Conservation (phyloP, 768 basidiomycete genomes). For the Boletus sp. region DNA sequence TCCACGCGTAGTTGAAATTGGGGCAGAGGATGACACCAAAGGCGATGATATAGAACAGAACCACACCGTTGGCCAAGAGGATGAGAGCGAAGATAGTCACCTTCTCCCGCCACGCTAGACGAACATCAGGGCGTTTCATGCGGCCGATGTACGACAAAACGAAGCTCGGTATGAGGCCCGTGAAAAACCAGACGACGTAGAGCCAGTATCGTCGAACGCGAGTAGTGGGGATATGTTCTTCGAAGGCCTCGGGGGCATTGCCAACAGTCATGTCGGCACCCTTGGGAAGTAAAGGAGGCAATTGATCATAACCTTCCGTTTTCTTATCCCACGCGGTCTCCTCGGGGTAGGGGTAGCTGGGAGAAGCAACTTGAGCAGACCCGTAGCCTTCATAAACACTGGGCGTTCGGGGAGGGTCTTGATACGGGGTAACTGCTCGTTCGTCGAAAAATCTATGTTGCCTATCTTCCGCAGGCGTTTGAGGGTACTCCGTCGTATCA, state of each 20-base stretch:
- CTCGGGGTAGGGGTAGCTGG: conserved; percentile 32
- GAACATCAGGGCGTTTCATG: conserved; percentile 67
- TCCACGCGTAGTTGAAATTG: conserved; percentile 59
- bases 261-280: conserved; percentile 37
- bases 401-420: conserved; percentile 30
- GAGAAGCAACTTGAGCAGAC: conserved; percentile 21
- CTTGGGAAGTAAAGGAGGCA: conserved; percentile 35
- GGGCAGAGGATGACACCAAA: conserved; percentile 64
- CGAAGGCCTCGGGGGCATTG: conserved; percentile 46
- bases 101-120: conserved; percentile 70
- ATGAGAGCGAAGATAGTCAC: conserved; percentile 62
- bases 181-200: conserved; percentile 47
- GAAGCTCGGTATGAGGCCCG: conserved; percentile 56
- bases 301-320: conserved; percentile 26
- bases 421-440: conserved; percentile 26
- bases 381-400: conserved; percentile 26
- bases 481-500: conserved; percentile 41
- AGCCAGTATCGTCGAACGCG: conserved; percentile 58
- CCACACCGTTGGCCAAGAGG: conserved; percentile 45
- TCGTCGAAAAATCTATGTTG: conserved; percentile 35
- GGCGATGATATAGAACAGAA: conserved; percentile 65
- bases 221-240: conserved; percentile 53
- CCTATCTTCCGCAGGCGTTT: conserved; percentile 25
- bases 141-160: conserved; percentile 47
- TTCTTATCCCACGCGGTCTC: conserved; percentile 45